A percentile compares a stretch with the other conserved stretches of the same genome.
phyloP scores from a whole-genome alignment of 2,329 filamentous ascomycete genomes.

The Fusarium sambucinum region DNA sequence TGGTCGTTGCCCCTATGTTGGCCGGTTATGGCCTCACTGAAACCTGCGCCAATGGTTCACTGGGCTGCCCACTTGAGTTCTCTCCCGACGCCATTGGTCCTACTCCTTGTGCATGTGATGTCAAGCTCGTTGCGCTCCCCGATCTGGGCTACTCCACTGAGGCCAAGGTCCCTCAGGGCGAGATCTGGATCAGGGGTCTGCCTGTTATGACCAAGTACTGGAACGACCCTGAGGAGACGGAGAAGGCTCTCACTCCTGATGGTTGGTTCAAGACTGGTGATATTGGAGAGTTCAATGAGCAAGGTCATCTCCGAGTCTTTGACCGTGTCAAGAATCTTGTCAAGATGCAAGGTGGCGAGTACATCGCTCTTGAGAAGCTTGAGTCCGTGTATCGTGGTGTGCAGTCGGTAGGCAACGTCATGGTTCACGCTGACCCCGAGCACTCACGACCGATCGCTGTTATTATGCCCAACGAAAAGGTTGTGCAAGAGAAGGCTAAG shows the following conservation, averaged over 20 bases:
- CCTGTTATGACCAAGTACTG: constrained; percentile 84
- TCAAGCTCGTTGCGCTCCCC: constrained; percentile 91
- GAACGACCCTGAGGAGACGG: constrained; percentile 87
- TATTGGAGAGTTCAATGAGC: constrained; percentile 86
- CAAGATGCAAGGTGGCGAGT: constrained; percentile 95
- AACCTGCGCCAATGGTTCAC: constrained; percentile 85
- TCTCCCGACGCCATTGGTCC: constrained; percentile 82
- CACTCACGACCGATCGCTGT: constrained; percentile 85
- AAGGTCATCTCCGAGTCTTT: constrained; percentile 87
- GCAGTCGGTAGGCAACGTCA: constrained; percentile 85
- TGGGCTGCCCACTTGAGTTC: constrained; percentile 88
- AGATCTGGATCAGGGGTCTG: constrained; percentile 88
- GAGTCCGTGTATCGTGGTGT: constrained; percentile 89
- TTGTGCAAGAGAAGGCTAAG: constrained; percentile 69
- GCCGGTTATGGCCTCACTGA: constrained; percentile 95
- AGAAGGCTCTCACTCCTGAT: constrained; percentile 80
- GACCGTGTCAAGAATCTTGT: constrained; percentile 99
- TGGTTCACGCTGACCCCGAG: constrained; percentile 82
- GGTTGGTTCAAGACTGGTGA: constrained; percentile 99
- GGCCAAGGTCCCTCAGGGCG: constrained; percentile 84
- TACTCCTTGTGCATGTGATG: constrained; percentile 79
- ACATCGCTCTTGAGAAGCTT: constrained; percentile 95
- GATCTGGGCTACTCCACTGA: constrained; percentile 88
- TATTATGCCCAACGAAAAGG: constrained; percentile 76
- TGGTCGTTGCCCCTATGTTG: constrained; percentile 95